phyloP scores from a whole-genome alignment of 2,329 filamentous ascomycete species.

The Emmonsiellopsis sp. region DNA sequence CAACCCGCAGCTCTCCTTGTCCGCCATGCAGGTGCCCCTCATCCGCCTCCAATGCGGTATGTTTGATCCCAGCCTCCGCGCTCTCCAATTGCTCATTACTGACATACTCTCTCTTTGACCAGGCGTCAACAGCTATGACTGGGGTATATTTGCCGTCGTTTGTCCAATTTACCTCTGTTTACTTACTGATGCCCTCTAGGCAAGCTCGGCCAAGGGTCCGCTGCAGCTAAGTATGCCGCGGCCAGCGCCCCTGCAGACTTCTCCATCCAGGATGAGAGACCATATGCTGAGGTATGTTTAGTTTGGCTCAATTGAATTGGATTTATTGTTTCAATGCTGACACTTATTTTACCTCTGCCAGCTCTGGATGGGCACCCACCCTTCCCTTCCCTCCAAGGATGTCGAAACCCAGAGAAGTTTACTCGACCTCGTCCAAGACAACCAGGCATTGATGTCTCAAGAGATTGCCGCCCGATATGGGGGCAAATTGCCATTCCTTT shows the following conservation, averaged over 20 bases:
- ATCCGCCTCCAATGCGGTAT: conserved; percentile 61
- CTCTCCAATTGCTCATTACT: background rate
- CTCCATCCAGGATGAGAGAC: conserved; percentile 72
- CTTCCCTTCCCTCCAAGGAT: conserved; percentile 89
- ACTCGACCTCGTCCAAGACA: conserved; percentile 78
- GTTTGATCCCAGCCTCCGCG: conserved; percentile 8
- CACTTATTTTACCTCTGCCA: conserved; percentile 31
- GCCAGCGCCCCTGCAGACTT: conserved; percentile 70
- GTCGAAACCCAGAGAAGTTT: conserved; percentile 73
- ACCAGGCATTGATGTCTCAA: conserved; percentile 68
- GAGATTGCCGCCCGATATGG: conserved; percentile 67
- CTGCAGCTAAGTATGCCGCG: conserved; percentile 80
- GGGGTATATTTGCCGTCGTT: conserved; percentile 52
- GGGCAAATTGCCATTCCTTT: conserved; percentile 82
- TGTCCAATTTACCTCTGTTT: background rate
- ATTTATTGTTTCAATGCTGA: background rate
- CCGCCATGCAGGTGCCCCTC: conserved; percentile 65
- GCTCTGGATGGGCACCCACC: conserved; percentile 99
- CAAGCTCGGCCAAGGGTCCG: conserved; percentile 79
- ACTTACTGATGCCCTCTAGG: conserved; percentile 36
- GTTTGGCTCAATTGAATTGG: background rate
- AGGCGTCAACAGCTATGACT: conserved; percentile 98
- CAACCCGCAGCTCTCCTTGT: background rate
- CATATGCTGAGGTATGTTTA: conserved; percentile 74
- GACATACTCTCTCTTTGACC: background rate